Conservation (phyloP, 1,139 yeast species). For the Sugiyamaella pinicola region DNA sequence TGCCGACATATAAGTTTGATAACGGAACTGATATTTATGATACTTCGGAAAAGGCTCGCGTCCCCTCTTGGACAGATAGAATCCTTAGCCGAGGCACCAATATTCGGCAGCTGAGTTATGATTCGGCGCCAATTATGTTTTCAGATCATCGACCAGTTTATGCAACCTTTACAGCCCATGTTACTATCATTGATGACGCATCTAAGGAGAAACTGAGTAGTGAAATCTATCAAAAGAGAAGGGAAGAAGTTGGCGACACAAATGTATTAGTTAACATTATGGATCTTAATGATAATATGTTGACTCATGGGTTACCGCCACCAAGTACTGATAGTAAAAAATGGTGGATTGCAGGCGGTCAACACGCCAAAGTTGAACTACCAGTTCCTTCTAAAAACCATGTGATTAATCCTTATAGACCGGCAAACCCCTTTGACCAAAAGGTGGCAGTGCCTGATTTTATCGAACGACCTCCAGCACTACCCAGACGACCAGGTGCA, state of each 20-base stretch:
- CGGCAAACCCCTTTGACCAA: slow-evolving; percentile 66
- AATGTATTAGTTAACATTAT: slow-evolving; percentile 37
- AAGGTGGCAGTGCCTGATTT: slow-evolving; percentile 32
- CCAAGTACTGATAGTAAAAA: slow-evolving; percentile 80
- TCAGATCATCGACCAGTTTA: slow-evolving; percentile 95
- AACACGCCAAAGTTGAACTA: slow-evolving; percentile 64
- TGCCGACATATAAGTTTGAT: slow-evolving; percentile 93
- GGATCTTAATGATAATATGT: slow-evolving; percentile 42
- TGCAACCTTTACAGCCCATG: slow-evolving; percentile 69
- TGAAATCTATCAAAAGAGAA: slow-evolving; percentile 55
- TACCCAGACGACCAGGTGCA: slow-evolving; percentile 32
- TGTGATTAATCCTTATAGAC: slow-evolving; percentile 66
- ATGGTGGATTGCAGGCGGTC: slow-evolving; percentile 92
- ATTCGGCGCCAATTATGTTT: slow-evolving; percentile 63
- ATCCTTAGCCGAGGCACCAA: slow-evolving; percentile 56
- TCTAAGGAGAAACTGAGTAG: slow-evolving; percentile 59
- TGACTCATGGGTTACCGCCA: slow-evolving; percentile 63
- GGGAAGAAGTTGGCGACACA: slow-evolving; percentile 45
- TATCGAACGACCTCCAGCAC: slow-evolving; percentile 31
- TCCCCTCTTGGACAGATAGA: slow-evolving; percentile 98
- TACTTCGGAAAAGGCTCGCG: slow-evolving; percentile 86
- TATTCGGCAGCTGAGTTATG: slow-evolving; percentile 66
- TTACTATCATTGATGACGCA: slow-evolving; percentile 68
- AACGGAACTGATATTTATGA: slow-evolving; percentile 84
- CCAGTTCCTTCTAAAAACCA: slow-evolving; percentile 36